A percentile compares a stretch with the other conserved stretches of the same genome.
Conservation (phyloP, 257 asterid species). For the Striga asiatica region DNA sequence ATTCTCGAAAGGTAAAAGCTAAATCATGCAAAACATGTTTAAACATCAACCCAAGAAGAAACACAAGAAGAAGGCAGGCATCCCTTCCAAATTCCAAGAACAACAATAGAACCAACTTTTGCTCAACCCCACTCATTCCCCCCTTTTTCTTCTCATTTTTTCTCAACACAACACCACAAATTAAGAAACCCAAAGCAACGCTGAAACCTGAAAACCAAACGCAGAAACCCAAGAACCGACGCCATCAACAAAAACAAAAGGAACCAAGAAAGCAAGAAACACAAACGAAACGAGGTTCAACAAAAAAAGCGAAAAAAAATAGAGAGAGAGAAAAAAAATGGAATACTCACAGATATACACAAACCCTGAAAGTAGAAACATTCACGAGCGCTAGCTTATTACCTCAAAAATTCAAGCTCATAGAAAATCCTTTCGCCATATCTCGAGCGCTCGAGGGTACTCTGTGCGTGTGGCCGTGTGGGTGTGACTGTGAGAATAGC, state of each 20-base stretch:
- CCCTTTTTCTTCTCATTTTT: not conserved
- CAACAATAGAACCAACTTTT: not conserved
- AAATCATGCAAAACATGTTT: not conserved
- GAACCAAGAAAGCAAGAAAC: not conserved
- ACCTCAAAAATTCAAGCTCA: slow-evolving; percentile 15
- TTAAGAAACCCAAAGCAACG: not conserved
- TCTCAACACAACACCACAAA: not conserved
- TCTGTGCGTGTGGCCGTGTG: not conserved
- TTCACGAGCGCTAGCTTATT: not conserved
- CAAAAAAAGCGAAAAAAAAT: not conserved
- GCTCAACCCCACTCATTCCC: not conserved
- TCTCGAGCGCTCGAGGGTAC: not conserved
- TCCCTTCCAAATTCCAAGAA: not conserved
- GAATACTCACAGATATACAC: not conserved
- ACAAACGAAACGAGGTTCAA: not conserved
- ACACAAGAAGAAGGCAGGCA: not conserved
- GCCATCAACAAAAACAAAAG: not conserved
- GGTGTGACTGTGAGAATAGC: not conserved
- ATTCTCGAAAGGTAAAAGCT: not conserved
- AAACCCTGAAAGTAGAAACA: not conserved
- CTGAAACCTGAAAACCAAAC: not conserved
- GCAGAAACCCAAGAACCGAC: not conserved
- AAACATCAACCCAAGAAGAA: not conserved
- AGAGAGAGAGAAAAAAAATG: no score
- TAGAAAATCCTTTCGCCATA: not conserved